Evolutionary conservation across 2,329 filamentous ascomycete genomes (phyloP).

Genomic region (Pseudocercospora macadamiae): DNA sequence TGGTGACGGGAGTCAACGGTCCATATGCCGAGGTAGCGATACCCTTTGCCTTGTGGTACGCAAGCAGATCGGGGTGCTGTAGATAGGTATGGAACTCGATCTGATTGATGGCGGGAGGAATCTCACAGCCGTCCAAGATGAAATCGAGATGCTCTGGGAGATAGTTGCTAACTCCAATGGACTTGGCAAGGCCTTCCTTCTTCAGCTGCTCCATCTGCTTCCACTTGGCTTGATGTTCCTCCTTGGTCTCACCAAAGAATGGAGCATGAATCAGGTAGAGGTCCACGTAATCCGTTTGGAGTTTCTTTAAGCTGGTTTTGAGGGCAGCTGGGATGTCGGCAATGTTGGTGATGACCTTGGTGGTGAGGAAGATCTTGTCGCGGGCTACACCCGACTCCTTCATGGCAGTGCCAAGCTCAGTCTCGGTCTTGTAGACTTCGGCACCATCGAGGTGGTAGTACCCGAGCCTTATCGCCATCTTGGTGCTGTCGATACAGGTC

Average conservation of each 20-base stretch:
- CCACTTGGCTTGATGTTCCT: slow-evolving; percentile 62
- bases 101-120: slow-evolving; percentile 66
- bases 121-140: slow-evolving; percentile 56
- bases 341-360: slow-evolving; percentile 60
- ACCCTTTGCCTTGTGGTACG: slow-evolving; percentile 54
- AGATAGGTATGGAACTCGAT: slow-evolving; percentile 71
- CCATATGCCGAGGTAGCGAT: slow-evolving; percentile 54
- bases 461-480: slow-evolving; percentile 68
- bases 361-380: slow-evolving; percentile 56
- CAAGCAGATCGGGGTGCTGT: slow-evolving; percentile 61
- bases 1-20: slow-evolving; percentile 56
- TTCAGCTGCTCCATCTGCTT: slow-evolving; percentile 62
- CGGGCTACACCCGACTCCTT: slow-evolving; percentile 46
- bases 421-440: slow-evolving; percentile 61
- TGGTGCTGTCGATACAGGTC: slow-evolving; percentile 57
- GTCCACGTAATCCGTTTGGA: slow-evolving; percentile 65
- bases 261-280: slow-evolving; percentile 65
- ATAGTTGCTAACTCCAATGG: slow-evolving; percentile 67
- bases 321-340: slow-evolving; percentile 60
- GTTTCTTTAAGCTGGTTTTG: slow-evolving; percentile 60
- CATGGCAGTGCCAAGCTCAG: slow-evolving; percentile 53
- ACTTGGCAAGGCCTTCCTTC: slow-evolving; percentile 59
- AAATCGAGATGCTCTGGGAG: slow-evolving; percentile 57
- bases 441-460: slow-evolving; percentile 76
- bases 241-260: slow-evolving; percentile 59